Conservation (phyloP, 139 green algal species). For the Picochlorum sp. region DNA sequence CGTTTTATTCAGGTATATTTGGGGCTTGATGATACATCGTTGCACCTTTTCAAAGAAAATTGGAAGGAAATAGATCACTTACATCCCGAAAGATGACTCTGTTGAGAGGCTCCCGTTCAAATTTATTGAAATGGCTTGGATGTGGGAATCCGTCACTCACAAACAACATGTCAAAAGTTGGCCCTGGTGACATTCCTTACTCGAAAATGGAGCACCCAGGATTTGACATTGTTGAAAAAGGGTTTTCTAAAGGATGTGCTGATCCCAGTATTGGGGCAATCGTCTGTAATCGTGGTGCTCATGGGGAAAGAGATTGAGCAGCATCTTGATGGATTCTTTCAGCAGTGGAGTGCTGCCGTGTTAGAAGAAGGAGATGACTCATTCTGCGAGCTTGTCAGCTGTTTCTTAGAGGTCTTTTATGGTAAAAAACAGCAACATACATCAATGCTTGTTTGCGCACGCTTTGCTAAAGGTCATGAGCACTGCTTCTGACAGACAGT, state of each 20-base stretch:
- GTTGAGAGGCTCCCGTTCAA: background rate
- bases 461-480: no score
- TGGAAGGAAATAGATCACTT: constrained; percentile 15
- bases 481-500: no score
- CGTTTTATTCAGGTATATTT: constrained; percentile 16
- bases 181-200: background rate
- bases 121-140: constrained; percentile 15
- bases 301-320: no score
- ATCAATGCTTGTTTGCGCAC: no score
- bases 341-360: no score
- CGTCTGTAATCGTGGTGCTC: background rate
- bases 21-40: constrained; percentile 17
- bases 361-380: no score
- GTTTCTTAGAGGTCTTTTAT: no score
- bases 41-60: constrained; percentile 17
- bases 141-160: constrained; percentile 3
- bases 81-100: constrained; percentile 3
- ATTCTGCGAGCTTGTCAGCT: no score
- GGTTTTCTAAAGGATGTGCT: background rate
- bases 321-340: no score
- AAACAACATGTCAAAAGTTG: constrained; percentile 3
- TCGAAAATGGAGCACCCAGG: background rate
- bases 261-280: constrained; percentile 5
- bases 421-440: no score
- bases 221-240: background rate